Conservation (phyloP, 352 stramenopile species). For the Pythium sp. region DNA sequence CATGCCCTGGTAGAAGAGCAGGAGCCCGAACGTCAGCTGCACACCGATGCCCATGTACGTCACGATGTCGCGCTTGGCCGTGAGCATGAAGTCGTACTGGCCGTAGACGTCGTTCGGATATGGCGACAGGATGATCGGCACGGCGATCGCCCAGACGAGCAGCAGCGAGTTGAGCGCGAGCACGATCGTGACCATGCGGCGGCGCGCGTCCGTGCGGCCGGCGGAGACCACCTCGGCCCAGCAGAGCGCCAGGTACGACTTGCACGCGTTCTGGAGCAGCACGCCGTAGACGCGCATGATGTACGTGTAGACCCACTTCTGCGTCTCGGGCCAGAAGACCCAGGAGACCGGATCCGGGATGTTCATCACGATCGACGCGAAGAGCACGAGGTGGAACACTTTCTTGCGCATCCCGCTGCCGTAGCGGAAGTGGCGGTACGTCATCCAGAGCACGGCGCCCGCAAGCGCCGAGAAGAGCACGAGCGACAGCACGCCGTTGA, state of each 20-base stretch:
- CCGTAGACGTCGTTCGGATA: constrained; percentile 59
- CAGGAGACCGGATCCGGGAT: constrained; percentile 60
- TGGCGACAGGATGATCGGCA: constrained; percentile 46
- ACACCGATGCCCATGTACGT: constrained; percentile 57
- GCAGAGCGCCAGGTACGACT: constrained; percentile 76
- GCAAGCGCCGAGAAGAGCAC: constrained; percentile 62
- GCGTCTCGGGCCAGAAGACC: constrained; percentile 53
- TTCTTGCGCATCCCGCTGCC: constrained; percentile 54
- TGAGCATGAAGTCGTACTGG: constrained; percentile 66
- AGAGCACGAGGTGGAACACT: constrained; percentile 69
- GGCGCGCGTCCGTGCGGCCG: constrained; percentile 56
- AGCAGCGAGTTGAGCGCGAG: constrained; percentile 55
- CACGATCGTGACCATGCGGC: constrained; percentile 52
- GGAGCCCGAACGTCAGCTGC: constrained; percentile 61
- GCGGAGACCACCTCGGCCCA: constrained; percentile 82
- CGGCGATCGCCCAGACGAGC: constrained; percentile 52
- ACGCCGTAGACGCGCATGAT: constrained; percentile 61
- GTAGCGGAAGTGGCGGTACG: constrained; percentile 54
- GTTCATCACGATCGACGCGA: constrained; percentile 61
- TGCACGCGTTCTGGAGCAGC: constrained; percentile 73
- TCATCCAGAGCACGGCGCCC: constrained; percentile 61
- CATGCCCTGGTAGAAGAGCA: constrained; percentile 75
- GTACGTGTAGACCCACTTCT: constrained; percentile 68
- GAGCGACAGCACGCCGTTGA: constrained; percentile 60
- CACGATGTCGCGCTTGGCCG: constrained; percentile 42